Base-by-base conservation (phyloP, 73 alveolate species). In the Symbiodinium natans region DNA sequence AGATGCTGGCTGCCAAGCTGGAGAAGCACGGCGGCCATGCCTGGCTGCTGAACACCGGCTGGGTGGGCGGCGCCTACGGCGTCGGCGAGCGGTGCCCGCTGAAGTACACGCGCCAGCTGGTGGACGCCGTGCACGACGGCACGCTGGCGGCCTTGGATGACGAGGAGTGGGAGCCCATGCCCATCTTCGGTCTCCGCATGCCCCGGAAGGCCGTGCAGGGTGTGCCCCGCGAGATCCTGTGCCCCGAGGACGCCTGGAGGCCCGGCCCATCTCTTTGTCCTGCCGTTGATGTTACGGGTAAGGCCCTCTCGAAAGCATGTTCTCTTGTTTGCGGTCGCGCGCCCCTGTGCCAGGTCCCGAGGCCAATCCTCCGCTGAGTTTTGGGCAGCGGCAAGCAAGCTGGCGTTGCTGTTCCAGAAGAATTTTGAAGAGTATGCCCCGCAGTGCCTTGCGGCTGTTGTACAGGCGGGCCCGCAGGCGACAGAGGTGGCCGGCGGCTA, bases 41-140 rank as follows among this genome's bases (percentile, higher is more conserved):
- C 59, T 99, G 99, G 99, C 99, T 99, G 86, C 88, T 99, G 86
- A 99, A 99, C 99, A 99, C 99, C 75, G 99, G 99, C 90, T 99
- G 99, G 99, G 31, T 71, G 41, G 83, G 83, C 39, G 83, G 83
- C 39, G 41, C 83, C 34, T 71, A 71, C 39, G 83, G 83, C 34
- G 33, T 71, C 39, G 83, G 83, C 39, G 83, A 71, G 40, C 83
- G 83, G 27, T n/a, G 83, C 83, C 34, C 41, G 34, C 39, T 71
- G 33, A 71, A 71, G 42, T 71, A 19, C 83, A 71, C 83, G 17
- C 83, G 83, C 39, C 41, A 27, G 41, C 83, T 71, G 83, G 83
- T 71, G 34, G 83, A 71, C 25, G 83, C 83, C 33, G 39, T 71
- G 41, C 83, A 71, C 25, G 83, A 71, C 4, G 83, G 83, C 34